Evolutionary conservation across 345 rosid species (phyloP), one percentile per base, ranked within the genome.

Genomic region (Melaleuca quinquenervia): DNA sequence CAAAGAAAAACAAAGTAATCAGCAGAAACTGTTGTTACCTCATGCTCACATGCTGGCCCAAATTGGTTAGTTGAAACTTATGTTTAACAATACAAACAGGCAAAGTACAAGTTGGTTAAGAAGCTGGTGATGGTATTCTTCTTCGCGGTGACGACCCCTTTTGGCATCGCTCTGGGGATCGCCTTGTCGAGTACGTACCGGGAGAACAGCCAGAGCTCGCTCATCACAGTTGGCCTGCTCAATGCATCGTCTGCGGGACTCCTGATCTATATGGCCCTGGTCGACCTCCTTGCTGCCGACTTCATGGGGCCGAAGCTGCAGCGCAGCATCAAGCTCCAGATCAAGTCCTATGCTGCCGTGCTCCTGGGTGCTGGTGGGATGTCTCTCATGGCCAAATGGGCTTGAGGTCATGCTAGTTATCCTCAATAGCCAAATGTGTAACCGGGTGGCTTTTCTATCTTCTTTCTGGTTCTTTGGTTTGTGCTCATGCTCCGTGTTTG

Each of bases 261-360:
- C 75, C 89, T 95, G 29, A 91, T 94, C n/a, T 95, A 93, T 86
- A 94, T 91, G 96, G 91, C 96, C 3, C 62, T 95, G 41, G 96
- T 95, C 2, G 98, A 95, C 82, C 96, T 95, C 83, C 88, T 94
- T 8, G 93, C 96, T 0, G 91, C 93, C 1, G 95, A 93, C 86
- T 95, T 94, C 85, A 90, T 91, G 96, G 91, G 89, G 62, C 87
- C 87, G 0, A 92, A 89, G 60, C 78, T 94, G 88, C 96, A 92
- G 60, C 50, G 11, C 60, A 94, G 86, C 52, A 51, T 76, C 27
- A 87, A 85, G 86, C 95, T 95, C 74, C 94, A 92, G 22, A 0
- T 89, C 1, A 84, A 83, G 52, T 84, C 91, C 5, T 91, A 88
- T 51, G 85, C 64, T 2, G 90, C 91, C 12, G 92, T 94, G 58